Evolutionary conservation across 2,329 filamentous ascomycete species (phyloP).

Genomic region (Colletotrichum horii): DNA sequence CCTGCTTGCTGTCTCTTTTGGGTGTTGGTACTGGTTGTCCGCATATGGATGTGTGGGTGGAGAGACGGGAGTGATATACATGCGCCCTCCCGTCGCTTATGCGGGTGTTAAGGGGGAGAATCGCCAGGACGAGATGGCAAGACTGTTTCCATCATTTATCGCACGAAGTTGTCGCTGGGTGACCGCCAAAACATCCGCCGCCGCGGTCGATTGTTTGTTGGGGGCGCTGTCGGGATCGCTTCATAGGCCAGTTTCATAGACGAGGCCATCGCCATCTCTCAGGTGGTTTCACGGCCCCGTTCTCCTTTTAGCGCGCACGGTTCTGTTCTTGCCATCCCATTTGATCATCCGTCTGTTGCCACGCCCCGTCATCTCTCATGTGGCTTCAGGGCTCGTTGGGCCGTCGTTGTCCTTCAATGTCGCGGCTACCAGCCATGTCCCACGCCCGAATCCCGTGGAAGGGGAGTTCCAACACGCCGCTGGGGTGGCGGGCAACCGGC

Average conservation of each 20-base stretch:
- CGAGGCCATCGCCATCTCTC: neutral
- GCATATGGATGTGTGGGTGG: neutral
- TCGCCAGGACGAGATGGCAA: neutral
- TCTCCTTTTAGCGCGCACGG: neutral
- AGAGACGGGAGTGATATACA: neutral
- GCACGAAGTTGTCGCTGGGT: neutral
- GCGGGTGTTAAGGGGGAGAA: neutral
- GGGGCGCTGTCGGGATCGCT: neutral
- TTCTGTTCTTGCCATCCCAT: neutral
- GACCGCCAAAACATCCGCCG: neutral
- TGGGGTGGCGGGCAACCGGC: neutral
- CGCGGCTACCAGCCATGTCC: neutral
- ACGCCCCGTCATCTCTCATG: neutral
- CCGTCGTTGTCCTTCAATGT: neutral
- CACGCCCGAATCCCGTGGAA: neutral
- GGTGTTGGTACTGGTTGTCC: neutral
- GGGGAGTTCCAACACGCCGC: neutral
- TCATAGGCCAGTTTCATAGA: neutral
- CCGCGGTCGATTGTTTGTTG: neutral
- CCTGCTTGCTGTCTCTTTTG: neutral
- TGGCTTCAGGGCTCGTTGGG: neutral
- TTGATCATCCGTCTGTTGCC: neutral
- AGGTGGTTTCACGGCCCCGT: neutral
- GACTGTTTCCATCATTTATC: neutral
- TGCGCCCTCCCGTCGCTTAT: neutral